Conservation (phyloP, 2,329 filamentous ascomycete genomes). For the Cercospora sp. region DNA sequence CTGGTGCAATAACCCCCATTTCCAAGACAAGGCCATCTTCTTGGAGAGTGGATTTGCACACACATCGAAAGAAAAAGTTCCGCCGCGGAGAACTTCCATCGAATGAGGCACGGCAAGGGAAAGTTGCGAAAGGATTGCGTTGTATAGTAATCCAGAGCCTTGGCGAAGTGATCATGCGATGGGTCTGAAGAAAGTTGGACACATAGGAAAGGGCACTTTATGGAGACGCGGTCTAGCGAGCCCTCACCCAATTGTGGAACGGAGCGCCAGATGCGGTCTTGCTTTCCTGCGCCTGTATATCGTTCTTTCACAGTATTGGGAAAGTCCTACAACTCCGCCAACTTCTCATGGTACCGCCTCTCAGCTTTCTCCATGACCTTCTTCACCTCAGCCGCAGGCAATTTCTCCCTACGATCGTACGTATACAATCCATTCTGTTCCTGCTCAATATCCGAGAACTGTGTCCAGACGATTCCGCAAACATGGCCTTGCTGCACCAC, state of each 20-base stretch:
- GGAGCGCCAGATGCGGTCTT: not conserved
- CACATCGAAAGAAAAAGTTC: not conserved
- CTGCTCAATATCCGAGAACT: slow-evolving; percentile 64
- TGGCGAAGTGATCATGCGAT: not conserved
- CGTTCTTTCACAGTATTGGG: not conserved
- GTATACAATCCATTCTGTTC: slow-evolving; percentile 68
- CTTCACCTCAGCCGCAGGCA: slow-evolving; percentile 59
- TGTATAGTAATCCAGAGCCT: not conserved
- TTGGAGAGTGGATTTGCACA: not conserved
- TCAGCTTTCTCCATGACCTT: slow-evolving; percentile 58
- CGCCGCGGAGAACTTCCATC: not conserved
- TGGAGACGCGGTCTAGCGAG: not conserved
- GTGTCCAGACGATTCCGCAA: slow-evolving; percentile 67
- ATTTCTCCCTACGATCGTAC: slow-evolving; percentile 62
- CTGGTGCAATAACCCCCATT: not conserved
- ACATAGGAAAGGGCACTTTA: not conserved
- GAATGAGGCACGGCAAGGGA: not conserved
- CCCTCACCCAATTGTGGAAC: not conserved
- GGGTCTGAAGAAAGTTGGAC: not conserved
- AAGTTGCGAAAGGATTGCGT: not conserved
- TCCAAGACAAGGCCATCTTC: not conserved
- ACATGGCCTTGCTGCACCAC: slow-evolving; percentile 59
- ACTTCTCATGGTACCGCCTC: slow-evolving; percentile 46
- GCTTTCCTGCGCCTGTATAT: not conserved
- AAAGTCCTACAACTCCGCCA: not conserved